Evolutionary conservation across 1,139 yeast species (phyloP).

Genomic region (Candida mesenterica): DNA sequence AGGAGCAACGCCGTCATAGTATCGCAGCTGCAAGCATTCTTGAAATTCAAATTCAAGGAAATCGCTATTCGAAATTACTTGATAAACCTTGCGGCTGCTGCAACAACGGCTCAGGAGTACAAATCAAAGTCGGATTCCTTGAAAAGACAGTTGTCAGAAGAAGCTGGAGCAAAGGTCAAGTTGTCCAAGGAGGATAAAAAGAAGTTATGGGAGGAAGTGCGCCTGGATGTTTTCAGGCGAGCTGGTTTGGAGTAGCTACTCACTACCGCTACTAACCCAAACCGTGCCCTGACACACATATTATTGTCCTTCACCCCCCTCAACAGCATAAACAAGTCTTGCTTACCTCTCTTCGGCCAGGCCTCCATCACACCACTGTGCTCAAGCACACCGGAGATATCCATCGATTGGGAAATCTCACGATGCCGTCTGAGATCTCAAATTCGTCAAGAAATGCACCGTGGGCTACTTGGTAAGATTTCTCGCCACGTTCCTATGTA

Average conservation of each 20-base stretch:
- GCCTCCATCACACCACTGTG: too few species aligned
- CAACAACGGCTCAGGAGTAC: conserved; percentile 54
- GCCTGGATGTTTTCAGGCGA: conserved; percentile 47
- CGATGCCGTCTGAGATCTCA: too few species aligned
- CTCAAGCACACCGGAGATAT: too few species aligned
- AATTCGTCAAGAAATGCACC: too few species aligned
- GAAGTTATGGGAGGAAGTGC: conserved; percentile 48
- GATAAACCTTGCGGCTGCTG: conserved; percentile 53
- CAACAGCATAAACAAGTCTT: too few species aligned
- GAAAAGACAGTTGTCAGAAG: conserved; percentile 23
- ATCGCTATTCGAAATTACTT: conserved; percentile 51
- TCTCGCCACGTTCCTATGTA: too few species aligned
- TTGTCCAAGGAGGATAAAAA: conserved; percentile 44
- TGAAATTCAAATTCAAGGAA: conserved; percentile 42
- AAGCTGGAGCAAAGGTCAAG: conserved; percentile 27
- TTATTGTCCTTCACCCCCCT: background rate
- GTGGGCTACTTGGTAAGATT: too few species aligned
- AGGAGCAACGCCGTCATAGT: conserved; percentile 20
- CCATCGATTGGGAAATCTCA: too few species aligned
- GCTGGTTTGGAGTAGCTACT: conserved; percentile 50
- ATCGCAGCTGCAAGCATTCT: conserved; percentile 31
- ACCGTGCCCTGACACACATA: background rate
- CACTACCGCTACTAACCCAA: too few species aligned
- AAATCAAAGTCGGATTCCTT: conserved; percentile 37
- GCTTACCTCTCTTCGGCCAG: too few species aligned